Evolutionary conservation across 2,329 filamentous ascomycete species (phyloP), one percentile per base, ranked within the genome.

Genomic region (Colletotrichum musae): DNA sequence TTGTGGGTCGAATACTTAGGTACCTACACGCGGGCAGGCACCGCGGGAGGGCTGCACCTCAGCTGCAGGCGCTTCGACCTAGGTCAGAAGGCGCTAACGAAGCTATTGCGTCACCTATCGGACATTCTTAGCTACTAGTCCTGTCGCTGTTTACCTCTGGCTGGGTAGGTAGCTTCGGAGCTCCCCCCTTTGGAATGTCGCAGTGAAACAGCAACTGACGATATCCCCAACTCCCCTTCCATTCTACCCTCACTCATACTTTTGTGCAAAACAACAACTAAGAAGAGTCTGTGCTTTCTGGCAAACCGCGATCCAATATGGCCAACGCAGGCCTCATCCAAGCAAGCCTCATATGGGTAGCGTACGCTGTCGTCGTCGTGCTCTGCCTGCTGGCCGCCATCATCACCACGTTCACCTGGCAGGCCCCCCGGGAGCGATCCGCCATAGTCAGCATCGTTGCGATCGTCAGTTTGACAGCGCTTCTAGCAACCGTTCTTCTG

Each of bases 321-420:
- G 81, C 81, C 72, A 72, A 80, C 75, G 85, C 86, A 71, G 86
- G 86, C 76, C 85, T 96, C 78, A 89, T 98, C 71, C 94, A 97
- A 80, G 93, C 92, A 64, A 94, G 93, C 77, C 87, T 98, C 73
- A 98, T 98, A 80, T 99, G 96, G 96, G 91, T 96, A 71, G 90
- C 95, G 62, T 99, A 98, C 80, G 94, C 92, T 70, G 88, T 95
- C 69, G 95, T 93, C 64, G 87, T 98, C 58, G 91, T 80, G 70
- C 83, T 97, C 64, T 89, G 95, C 71, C 88, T 97, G 59, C 83
- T 92, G 72, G 91, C 94, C 67, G 92, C 95, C 62, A 89, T 91
- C 71, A 89, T 97, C 75, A 98, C 97, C 73, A 94, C 96, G 71
- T 95, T 95, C 81, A 89, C 94, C 74, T 98, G 97, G 87, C 95